Conservation (phyloP, 495 filamentous ascomycete species). For the Daldinia decipiens region DNA sequence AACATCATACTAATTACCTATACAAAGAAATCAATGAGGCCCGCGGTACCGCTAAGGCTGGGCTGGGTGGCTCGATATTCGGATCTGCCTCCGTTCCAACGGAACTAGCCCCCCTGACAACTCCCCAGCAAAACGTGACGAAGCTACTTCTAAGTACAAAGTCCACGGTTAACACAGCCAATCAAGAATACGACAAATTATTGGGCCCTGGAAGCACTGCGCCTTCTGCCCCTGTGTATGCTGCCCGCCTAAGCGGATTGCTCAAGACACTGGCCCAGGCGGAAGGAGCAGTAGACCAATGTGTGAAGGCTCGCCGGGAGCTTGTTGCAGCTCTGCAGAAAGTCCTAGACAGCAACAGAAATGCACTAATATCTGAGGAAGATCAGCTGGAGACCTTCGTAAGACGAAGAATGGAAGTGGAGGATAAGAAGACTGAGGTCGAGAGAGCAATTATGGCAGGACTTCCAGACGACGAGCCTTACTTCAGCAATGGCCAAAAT, state of each 20-base stretch:
- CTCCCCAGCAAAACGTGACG: constrained; percentile 74
- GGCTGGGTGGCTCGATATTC: constrained; percentile 74
- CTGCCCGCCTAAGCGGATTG: constrained; percentile 85
- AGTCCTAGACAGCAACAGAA: constrained; percentile 77
- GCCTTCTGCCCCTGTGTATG: constrained; percentile 87
- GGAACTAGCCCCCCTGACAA: constrained; percentile 78
- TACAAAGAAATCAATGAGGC: constrained; percentile 79
- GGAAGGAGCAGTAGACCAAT: constrained; percentile 89
- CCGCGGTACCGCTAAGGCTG: constrained; percentile 71
- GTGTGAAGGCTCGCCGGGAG: constrained; percentile 83
- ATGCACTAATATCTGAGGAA: constrained; percentile 74
- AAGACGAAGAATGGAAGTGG: constrained; percentile 71
- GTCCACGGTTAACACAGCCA: constrained; percentile 71
- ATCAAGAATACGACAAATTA: constrained; percentile 82
- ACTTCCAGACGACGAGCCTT: constrained; percentile 59
- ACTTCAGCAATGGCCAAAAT: constrained; percentile 44
- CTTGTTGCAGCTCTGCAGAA: constrained; percentile 85
- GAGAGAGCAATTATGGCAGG: constrained; percentile 89
- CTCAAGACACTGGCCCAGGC: constrained; percentile 88
- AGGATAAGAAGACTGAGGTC: constrained; percentile 82
- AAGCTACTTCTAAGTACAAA: constrained; percentile 73
- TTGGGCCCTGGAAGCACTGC: constrained; percentile 70
- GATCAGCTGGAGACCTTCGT: constrained; percentile 66
- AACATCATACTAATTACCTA: constrained; percentile 6
- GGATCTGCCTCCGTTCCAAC: constrained; percentile 72